Base-by-base conservation (phyloP, 176 grass and related monocot species). In the Musa beccarii region DNA sequence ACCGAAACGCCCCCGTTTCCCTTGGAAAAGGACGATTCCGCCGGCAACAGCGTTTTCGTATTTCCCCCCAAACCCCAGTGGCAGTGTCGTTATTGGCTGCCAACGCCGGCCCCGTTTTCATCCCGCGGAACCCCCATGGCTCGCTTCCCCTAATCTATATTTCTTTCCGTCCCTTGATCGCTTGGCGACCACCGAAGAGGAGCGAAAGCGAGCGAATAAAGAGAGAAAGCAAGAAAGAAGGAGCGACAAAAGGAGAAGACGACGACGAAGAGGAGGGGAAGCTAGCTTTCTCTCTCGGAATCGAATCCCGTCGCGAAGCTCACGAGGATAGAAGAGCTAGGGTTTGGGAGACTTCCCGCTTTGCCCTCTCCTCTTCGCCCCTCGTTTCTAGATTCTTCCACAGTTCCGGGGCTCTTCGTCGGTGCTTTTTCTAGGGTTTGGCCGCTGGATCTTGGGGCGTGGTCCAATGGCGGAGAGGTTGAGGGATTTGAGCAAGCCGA, bases 401-500 rank as follows among this genome's bases (percentile, higher is more conserved):
- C 57, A 61, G 57, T 61, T 61, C 13, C 11, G 26, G 14, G 23
- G 49, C 26, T 63, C 2, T 21, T 11, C 6, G 10, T 1, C 59
- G 68, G 76, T 49, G 22, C 52, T 69, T 26, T 52, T 74, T 25
- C 80, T 83, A 83, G 80, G 81, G 76, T 87, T 83, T 79, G 24
- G 26, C 50, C 14, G 17, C 26, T 67, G 19, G 79, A 61, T 52
- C 17, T 10, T 11, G 11, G 25, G 15, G 16, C 2, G 22, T 25
- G 57, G 10, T 2, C 2, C 84, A 78, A 92, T 89, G 95, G 91
- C 88, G 81, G 95, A 94, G 59, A 99, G 91, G 76, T 79, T 99
- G 34, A 87, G 95, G 95, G 95, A 99, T 87, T 88, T 94, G 84
- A 99, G 88, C 79, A 86, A 94, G 91, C 95, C 95, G 14, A 89